phyloP scores from a whole-genome alignment of 164 flowering plant species.

The Magnolia officinalis region DNA sequence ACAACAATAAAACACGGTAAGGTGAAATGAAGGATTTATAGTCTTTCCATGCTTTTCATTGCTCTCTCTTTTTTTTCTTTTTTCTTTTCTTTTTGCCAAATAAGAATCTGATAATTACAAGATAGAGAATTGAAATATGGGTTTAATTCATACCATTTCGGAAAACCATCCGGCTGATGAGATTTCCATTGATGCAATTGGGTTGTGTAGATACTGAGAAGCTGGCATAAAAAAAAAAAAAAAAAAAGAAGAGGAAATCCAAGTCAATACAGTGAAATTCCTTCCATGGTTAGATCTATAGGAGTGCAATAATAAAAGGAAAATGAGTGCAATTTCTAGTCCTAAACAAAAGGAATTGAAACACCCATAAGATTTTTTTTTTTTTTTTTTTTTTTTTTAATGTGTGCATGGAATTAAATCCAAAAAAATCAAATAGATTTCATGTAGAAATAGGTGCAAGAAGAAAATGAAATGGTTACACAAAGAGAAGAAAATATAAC shows the following conservation, averaged over 20 bases:
- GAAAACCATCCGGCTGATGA: constrained; percentile 34
- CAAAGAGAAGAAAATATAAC: not conserved
- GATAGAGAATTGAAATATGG: not conserved
- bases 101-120: not conserved
- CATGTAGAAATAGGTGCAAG: not conserved
- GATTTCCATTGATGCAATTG: constrained; percentile 33
- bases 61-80: too few species aligned
- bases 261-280: not conserved
- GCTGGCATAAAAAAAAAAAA: not conserved
- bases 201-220: not conserved
- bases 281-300: not conserved
- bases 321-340: not conserved
- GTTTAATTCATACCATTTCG: constrained; percentile 30
- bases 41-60: too few species aligned
- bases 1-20: not conserved
- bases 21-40: not conserved
- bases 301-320: not conserved
- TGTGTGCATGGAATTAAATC: not conserved
- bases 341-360: not conserved
- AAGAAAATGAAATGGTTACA: not conserved
- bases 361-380: not conserved
- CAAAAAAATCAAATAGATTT: not conserved
- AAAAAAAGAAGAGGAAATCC: not conserved
- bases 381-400: too few species aligned
- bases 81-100: not conserved